Evolutionary conservation across 139 green algal genomes (phyloP).

Genomic region (Bryopsis sp.): DNA sequence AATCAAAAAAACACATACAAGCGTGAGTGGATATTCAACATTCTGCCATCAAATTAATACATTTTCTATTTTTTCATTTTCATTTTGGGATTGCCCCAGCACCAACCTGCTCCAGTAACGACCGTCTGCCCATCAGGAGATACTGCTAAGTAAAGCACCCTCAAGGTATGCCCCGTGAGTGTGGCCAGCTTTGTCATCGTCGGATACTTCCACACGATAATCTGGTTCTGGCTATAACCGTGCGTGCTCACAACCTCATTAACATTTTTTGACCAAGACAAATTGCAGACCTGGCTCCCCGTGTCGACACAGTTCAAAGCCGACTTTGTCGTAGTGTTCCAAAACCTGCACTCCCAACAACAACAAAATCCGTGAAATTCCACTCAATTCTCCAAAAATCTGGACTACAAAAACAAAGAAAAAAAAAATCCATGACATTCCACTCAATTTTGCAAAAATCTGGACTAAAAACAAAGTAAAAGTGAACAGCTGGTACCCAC

Average conservation of each 20-base stretch:
- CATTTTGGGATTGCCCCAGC: not conserved
- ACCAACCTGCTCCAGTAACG: slow-evolving; percentile 73
- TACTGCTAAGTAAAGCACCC: slow-evolving; percentile 90
- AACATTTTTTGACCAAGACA: slow-evolving; percentile 90
- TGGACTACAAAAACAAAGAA: no score
- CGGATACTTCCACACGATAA: slow-evolving; percentile 85
- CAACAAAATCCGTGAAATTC: no score
- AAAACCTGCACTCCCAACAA: no score
- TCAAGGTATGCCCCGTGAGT: slow-evolving; percentile 86
- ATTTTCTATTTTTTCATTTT: not conserved
- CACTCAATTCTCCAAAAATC: no score
- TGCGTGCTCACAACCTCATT: slow-evolving; percentile 98
- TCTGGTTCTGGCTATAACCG: slow-evolving; percentile 95
- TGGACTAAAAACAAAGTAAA: no score
- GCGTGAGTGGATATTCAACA: not conserved
- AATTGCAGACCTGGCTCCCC: slow-evolving; percentile 87
- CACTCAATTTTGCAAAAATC: no score
- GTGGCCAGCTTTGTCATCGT: slow-evolving; percentile 82
- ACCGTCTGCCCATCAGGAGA: slow-evolving; percentile 95
- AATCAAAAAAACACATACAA: not conserved
- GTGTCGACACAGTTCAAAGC: slow-evolving; percentile 75
- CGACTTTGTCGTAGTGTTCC: slow-evolving; percentile 79
- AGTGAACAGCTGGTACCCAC: no score
- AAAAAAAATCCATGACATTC: no score
- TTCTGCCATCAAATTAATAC: not conserved